Conservation (phyloP, 75 land plant species). For the Sequoiadendron giganteum region DNA sequence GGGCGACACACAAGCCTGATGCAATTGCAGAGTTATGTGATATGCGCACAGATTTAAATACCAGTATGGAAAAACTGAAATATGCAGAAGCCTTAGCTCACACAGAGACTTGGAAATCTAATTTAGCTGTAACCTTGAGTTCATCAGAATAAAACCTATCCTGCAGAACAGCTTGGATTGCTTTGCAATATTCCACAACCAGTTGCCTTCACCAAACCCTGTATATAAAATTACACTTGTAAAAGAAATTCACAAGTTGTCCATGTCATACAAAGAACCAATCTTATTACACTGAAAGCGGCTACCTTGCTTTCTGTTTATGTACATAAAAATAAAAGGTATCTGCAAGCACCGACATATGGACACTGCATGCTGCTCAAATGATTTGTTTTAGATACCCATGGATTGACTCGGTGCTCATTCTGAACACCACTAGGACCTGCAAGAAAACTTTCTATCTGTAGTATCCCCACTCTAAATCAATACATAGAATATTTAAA, state of each 20-base stretch:
- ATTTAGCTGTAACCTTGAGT: background rate
- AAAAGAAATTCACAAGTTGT: background rate
- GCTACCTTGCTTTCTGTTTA: background rate
- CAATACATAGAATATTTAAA: background rate
- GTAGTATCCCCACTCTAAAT: background rate
- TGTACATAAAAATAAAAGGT: conserved; percentile 3
- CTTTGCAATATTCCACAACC: background rate
- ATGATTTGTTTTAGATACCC: background rate
- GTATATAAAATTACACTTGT: background rate
- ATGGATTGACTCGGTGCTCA: too few relatives aligned
- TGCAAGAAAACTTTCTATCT: background rate
- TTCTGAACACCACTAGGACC: conserved; percentile 2
- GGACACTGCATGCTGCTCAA: background rate
- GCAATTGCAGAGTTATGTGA: background rate
- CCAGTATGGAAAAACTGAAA: background rate
- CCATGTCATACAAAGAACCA: background rate
- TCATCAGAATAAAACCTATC: background rate
- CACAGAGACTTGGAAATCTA: background rate
- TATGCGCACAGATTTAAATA: background rate
- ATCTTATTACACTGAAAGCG: conserved; percentile 4
- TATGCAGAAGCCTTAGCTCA: background rate
- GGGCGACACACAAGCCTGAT: background rate
- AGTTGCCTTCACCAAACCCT: background rate
- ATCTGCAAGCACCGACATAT: background rate
- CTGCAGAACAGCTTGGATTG: background rate